phyloP scores from a whole-genome alignment of 129 eudicot genomes.

The Escallonia rubra region DNA sequence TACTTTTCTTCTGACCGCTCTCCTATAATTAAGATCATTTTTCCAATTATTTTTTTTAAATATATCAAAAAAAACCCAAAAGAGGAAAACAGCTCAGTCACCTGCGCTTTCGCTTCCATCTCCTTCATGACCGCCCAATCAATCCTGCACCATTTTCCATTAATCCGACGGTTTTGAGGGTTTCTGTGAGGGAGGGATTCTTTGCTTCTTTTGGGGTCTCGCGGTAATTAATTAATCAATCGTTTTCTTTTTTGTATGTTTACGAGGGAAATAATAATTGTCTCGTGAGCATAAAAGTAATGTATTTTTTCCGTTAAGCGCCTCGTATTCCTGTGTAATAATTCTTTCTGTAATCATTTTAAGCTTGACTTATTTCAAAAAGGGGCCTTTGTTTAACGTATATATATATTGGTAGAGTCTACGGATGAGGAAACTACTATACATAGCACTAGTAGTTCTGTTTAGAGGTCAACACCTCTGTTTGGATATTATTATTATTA shows the following conservation, averaged over 20 bases:
- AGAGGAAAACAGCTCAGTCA: constrained; percentile 16
- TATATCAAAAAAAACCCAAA: constrained; percentile 18
- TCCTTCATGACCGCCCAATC: constrained; percentile 6
- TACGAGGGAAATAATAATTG: background rate
- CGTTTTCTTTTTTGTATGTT: background rate
- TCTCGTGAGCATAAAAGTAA: background rate
- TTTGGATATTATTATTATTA: too few species aligned
- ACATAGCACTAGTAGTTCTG: constrained; percentile 9
- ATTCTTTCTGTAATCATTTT: constrained; percentile 22
- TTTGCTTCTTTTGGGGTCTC: background rate
- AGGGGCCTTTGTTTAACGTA: background rate
- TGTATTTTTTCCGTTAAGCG: background rate
- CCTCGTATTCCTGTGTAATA: constrained; percentile 18
- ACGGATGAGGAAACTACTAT: constrained; percentile 4
- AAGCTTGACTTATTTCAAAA: constrained; percentile 6
- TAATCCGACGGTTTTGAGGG: constrained; percentile 2
- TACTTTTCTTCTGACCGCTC: constrained; percentile 31
- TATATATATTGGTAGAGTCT: background rate
- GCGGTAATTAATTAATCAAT: background rate
- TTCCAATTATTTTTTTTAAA: background rate
- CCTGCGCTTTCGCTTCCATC: constrained; percentile 4
- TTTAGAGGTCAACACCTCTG: constrained; percentile 26
- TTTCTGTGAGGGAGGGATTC: background rate
- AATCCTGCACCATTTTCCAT: background rate
- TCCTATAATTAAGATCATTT: constrained; percentile 1